Conservation (phyloP, 2,329 filamentous ascomycete genomes). For the Lachnellula subtilissima region DNA sequence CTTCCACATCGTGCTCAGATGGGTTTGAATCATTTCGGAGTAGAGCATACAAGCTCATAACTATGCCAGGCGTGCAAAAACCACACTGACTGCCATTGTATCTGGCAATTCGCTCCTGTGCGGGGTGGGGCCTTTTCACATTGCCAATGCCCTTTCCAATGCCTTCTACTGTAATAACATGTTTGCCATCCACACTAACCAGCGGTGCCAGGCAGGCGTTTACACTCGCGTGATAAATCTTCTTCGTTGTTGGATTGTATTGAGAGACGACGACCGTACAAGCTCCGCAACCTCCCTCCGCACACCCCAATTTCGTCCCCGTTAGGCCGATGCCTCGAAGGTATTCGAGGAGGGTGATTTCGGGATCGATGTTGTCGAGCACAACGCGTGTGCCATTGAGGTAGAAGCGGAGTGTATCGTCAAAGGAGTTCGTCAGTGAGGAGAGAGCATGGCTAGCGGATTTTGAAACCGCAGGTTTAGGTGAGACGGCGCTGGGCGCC, state of each 20-base stretch:
- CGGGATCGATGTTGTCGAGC: constrained; percentile 82
- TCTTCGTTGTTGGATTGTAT: constrained; percentile 76
- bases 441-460: constrained; percentile 39
- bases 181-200: constrained; percentile 91
- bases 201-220: constrained; percentile 94
- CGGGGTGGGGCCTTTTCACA: constrained; percentile 78
- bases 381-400: constrained; percentile 89
- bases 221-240: constrained; percentile 93
- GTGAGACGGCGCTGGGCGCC: constrained; percentile 53
- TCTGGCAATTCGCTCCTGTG: constrained; percentile 86
- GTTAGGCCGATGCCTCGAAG: constrained; percentile 88
- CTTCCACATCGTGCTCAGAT: constrained; percentile 79
- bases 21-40: constrained; percentile 78
- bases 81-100: constrained; percentile 87
- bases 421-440: constrained; percentile 68
- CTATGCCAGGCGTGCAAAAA: constrained; percentile 96
- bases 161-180: constrained; percentile 88
- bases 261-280: constrained; percentile 95
- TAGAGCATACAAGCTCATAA: constrained; percentile 94
- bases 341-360: constrained; percentile 89
- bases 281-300: constrained; percentile 92
- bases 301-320: constrained; percentile 93
- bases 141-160: constrained; percentile 67
- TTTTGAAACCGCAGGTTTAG: constrained; percentile 34
- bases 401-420: constrained; percentile 87